Evolutionary conservation across 2,329 filamentous ascomycete species (phyloP).

Genomic region (Atkinsonella texensis): DNA sequence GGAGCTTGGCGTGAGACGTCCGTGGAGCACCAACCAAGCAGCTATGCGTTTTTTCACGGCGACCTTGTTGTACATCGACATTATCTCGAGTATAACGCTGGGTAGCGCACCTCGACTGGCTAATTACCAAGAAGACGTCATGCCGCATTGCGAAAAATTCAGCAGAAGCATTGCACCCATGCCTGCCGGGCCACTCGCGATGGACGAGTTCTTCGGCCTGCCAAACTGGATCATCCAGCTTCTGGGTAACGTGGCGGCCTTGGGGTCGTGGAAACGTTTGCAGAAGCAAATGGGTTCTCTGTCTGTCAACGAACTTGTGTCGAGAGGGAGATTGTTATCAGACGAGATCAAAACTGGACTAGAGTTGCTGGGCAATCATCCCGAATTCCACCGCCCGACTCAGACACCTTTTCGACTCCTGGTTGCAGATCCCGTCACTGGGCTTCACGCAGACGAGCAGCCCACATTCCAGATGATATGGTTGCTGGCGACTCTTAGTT

Average conservation of each 20-base stretch:
- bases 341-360: conserved; percentile 23
- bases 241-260: conserved; percentile 39
- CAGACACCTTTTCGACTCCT: conserved; percentile 3
- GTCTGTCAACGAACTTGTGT: conserved; percentile 32
- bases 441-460: conserved; percentile 13
- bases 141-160: conserved; percentile 19
- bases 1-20: conserved; percentile 19
- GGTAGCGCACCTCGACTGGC: conserved; percentile 29
- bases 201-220: conserved; percentile 42
- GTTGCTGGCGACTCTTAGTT: conserved; percentile 35
- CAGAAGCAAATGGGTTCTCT: conserved; percentile 30
- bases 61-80: conserved; percentile 35
- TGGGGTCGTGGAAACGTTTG: conserved; percentile 44
- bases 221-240: conserved; percentile 44
- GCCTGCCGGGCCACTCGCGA: conserved; percentile 21
- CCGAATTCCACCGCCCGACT: background rate
- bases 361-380: conserved; percentile 16
- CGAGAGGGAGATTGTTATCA: conserved; percentile 30
- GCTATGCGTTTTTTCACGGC: conserved; percentile 35
- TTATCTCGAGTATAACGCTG: conserved; percentile 35
- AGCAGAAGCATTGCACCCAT: conserved; percentile 10
- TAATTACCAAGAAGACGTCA: conserved; percentile 27
- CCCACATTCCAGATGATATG: conserved; percentile 28
- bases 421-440: conserved; percentile 9
- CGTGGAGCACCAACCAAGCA: conserved; percentile 34